phyloP scores from a whole-genome alignment of 805 yeast genomes.

The Debaryomyces maramus region DNA sequence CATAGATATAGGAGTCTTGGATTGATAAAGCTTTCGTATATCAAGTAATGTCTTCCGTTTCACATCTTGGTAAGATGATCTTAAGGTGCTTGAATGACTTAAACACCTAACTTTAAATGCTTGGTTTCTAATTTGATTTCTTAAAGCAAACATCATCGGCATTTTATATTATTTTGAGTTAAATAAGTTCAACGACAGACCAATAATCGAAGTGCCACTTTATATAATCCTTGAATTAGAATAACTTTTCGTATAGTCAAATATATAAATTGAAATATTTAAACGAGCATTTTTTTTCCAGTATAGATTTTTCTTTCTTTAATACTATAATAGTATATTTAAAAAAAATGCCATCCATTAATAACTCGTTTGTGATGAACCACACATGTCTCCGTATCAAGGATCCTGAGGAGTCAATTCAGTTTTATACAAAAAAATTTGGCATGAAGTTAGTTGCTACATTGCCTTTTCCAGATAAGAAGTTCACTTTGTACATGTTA shows the following conservation, averaged over 20 bases:
- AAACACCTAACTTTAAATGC: too few relatives aligned
- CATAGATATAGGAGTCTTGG: slow-evolving; percentile 33
- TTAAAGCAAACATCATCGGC: too few relatives aligned
- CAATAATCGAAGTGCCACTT: too few relatives aligned
- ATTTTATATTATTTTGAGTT: too few relatives aligned
- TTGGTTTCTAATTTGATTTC: too few relatives aligned
- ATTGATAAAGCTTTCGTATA: slow-evolving; percentile 16
- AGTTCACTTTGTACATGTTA: slow-evolving; percentile 69
- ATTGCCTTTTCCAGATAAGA: slow-evolving; percentile 52
- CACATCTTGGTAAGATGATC: slow-evolving; percentile 3
- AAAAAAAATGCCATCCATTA: slow-evolving; percentile 33
- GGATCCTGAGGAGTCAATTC: slow-evolving; percentile 71
- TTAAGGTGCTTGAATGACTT: neutral
- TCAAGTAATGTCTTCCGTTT: slow-evolving; percentile 22
- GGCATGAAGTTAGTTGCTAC: slow-evolving; percentile 65
- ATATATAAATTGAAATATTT: too few relatives aligned
- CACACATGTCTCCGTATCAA: slow-evolving; percentile 80
- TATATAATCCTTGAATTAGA: too few relatives aligned
- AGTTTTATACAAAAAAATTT: slow-evolving; percentile 72
- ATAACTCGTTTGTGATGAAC: slow-evolving; percentile 48
- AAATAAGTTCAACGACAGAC: too few relatives aligned
- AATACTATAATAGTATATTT: too few relatives aligned
- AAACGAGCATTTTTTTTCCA: too few relatives aligned
- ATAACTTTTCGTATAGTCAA: too few relatives aligned
- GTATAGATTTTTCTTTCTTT: neutral